Conservation (phyloP, 108 stramenopile species). For the Nitzschia putrida region DNA sequence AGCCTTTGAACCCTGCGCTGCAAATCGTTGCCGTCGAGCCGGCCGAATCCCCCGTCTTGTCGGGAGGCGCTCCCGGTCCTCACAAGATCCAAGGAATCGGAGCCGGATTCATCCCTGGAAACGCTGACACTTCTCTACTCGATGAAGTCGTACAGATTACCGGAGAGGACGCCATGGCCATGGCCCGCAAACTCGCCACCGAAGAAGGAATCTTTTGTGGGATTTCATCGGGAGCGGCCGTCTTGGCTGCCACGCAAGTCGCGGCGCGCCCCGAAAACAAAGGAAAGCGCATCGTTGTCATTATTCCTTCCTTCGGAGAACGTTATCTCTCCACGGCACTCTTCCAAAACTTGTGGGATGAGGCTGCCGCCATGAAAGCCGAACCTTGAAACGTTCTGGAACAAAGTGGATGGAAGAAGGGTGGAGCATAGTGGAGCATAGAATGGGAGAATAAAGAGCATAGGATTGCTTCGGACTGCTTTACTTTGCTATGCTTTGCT, state of each 20-base stretch:
- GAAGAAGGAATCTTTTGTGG: slow-evolving; percentile 64
- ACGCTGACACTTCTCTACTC: slow-evolving; percentile 50
- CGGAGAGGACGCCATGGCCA: slow-evolving; percentile 56
- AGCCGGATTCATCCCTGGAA: slow-evolving; percentile 54
- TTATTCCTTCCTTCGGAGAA: slow-evolving; percentile 80
- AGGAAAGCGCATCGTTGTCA: slow-evolving; percentile 58
- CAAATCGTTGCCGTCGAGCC: slow-evolving; percentile 66
- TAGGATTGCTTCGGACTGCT: too few relatives aligned
- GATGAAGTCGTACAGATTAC: slow-evolving; percentile 64
- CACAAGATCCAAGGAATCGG: slow-evolving; percentile 78
- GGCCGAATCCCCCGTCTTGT: slow-evolving; percentile 51
- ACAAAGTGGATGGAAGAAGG: too few relatives aligned
- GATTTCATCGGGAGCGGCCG: slow-evolving; percentile 68
- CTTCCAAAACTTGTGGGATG: slow-evolving; percentile 49
- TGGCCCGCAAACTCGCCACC: slow-evolving; percentile 53
- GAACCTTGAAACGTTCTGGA: slow-evolving; percentile 39
- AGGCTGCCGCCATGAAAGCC: slow-evolving; percentile 42
- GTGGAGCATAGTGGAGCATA: too few relatives aligned
- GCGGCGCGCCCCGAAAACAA: slow-evolving; percentile 50
- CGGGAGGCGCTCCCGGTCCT: slow-evolving; percentile 57
- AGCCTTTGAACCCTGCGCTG: slow-evolving; percentile 44
- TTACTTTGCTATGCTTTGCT: too few relatives aligned
- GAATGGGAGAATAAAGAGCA: too few relatives aligned
- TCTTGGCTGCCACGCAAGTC: slow-evolving; percentile 57
- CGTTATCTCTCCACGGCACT: slow-evolving; percentile 65